Evolutionary conservation across 1,284 basidiomycete species (phyloP).

Genomic region (Puccinia horiana): DNA sequence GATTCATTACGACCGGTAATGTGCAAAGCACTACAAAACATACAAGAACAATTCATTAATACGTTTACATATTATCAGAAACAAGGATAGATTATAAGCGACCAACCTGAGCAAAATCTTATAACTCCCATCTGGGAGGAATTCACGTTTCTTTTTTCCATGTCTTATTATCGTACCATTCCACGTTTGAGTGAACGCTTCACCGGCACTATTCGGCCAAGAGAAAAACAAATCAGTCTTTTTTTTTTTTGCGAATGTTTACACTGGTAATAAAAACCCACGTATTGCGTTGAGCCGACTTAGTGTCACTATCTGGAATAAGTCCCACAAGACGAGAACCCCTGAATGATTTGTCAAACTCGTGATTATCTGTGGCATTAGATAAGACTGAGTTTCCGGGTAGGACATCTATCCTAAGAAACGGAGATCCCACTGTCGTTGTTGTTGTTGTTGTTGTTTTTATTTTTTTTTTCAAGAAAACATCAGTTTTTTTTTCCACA

Average conservation of each 20-base stretch:
- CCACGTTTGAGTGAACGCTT: not conserved
- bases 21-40: not conserved
- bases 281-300: not conserved
- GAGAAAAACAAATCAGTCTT: not conserved
- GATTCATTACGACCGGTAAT: not conserved
- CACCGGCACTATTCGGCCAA: not conserved
- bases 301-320: not conserved
- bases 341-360: not conserved
- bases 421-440: not conserved
- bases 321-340: not conserved
- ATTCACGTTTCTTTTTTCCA: not conserved
- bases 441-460: too few relatives aligned
- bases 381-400: not conserved
- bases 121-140: not conserved
- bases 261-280: not conserved
- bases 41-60: not conserved
- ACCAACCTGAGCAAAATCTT: constrained; percentile 3
- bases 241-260: too few relatives aligned
- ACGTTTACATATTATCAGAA: not conserved
- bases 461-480: too few relatives aligned
- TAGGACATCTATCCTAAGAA: not conserved
- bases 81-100: not conserved
- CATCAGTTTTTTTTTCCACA: not conserved
- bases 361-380: not conserved
- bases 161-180: not conserved